Evolutionary conservation across 2,329 filamentous ascomycete genomes (phyloP), one percentile per base, ranked within the genome.

Genomic region (Calonectria leucothoes): DNA sequence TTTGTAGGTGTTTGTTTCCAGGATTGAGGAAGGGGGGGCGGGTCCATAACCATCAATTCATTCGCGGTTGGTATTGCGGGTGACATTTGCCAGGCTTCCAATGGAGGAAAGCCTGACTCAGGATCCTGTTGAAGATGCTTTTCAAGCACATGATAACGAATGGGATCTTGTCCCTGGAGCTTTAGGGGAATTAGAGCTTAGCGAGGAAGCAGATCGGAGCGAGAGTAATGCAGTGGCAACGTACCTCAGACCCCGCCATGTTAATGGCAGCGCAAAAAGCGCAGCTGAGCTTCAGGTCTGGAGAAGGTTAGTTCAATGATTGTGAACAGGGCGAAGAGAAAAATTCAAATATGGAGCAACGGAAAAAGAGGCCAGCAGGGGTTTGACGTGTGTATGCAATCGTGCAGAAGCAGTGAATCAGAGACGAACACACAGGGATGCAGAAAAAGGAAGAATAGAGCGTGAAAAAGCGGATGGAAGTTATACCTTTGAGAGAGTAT

Each of bases 41-140:
- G 67, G 1, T 79, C 39, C 2, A 37, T 11, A 0, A 71, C 73
- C 72, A 82, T 79, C 0, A 83, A 6, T 6, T 83, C 82, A 4
- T 57, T 57, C 0, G 80, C n/a, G 1, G 71, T 70, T 0, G 82
- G 82, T 2, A 83, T 35, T 37, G 82, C 82, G 0, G 79, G 74
- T 1, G 51, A 29, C 1, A 35, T 45, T 14, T 73, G 73, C 80
- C 80, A 82, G 0, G 27, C 37, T 27, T 51, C 33, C 2, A 29
- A 8, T 2, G 27, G 23, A 4, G 35, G 17, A 4, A 42, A 27
- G 15, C 33, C 27, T 14, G 25, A 7, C 6, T 39, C 27, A 2
- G 59, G 12, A 14, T 39, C 39, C 15, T 49, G 14, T 8, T 55
- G 31, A 0, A 73, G 39, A 25, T 75, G 65, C 1, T 51, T 27